Conservation (phyloP, 371 early-diverging fungal species). For the Zychaea mexicana region DNA sequence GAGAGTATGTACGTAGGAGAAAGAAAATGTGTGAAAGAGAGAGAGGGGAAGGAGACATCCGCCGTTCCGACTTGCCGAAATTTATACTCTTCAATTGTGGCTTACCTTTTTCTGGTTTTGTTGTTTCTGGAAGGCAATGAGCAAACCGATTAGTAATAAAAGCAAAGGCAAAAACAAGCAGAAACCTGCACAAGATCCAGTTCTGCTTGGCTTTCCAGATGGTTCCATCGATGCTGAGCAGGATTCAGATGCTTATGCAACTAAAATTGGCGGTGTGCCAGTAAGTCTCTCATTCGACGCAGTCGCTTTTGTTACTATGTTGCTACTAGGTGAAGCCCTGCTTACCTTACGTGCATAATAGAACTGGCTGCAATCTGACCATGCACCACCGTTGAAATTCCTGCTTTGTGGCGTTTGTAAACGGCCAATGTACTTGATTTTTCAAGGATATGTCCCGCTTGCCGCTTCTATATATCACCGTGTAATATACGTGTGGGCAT, state of each 20-base stretch:
- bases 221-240: conserved; percentile 49
- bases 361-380: conserved; percentile 41
- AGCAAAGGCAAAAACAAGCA: conserved; percentile 12
- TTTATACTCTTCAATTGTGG: background rate
- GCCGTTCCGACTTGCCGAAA: background rate
- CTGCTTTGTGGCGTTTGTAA: conserved; percentile 49
- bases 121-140: background rate
- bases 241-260: conserved; percentile 63
- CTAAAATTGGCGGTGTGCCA: conserved; percentile 75
- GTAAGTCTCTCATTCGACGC: too few relatives aligned
- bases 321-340: too few relatives aligned
- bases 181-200: conserved; percentile 11
- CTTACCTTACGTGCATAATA: too few relatives aligned
- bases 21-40: background rate
- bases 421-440: conserved; percentile 61
- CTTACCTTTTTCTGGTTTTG: background rate
- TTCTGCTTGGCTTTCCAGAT: conserved; percentile 71
- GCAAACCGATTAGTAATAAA: background rate
- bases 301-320: too few relatives aligned
- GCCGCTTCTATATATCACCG: conserved; percentile 75
- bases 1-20: background rate
- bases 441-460: conserved; percentile 78
- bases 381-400: conserved; percentile 20
- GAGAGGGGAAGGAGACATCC: background rate
- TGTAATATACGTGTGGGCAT: conserved; percentile 78